Conservation (phyloP, 305 asterid genomes). For the Fraxinus paxiana region DNA sequence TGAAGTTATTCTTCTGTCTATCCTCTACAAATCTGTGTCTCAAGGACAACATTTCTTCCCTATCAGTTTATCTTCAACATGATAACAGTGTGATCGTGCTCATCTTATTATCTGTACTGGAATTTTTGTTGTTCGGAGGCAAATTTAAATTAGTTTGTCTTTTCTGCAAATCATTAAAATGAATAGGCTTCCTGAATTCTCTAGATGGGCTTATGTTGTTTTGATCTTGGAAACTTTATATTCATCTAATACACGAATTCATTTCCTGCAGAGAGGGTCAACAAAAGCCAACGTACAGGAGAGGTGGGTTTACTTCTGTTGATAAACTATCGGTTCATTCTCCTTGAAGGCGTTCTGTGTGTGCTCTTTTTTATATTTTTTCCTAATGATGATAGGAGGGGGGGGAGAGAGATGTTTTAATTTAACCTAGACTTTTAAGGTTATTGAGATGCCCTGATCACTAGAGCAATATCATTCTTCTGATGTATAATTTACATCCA, state of each 20-base stretch:
- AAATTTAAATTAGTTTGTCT: background rate
- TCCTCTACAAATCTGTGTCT: background rate
- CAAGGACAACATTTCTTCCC: background rate
- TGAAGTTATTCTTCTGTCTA: background rate
- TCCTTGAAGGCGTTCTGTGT: constrained; percentile 8
- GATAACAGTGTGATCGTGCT: background rate
- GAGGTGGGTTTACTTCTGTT: constrained; percentile 37
- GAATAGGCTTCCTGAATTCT: constrained; percentile 8
- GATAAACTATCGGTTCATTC: background rate
- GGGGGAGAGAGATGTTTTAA: background rate
- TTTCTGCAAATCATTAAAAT: background rate
- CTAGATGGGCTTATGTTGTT: background rate
- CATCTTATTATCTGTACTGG: background rate
- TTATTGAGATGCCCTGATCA: background rate
- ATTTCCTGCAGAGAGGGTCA: constrained; percentile 56
- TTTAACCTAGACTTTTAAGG: background rate
- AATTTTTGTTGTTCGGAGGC: background rate
- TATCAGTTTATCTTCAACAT: background rate
- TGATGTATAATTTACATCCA: background rate
- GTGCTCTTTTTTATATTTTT: constrained; percentile 1
- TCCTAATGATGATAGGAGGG: too few relatives aligned
- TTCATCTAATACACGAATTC: constrained; percentile 29
- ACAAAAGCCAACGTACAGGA: constrained; percentile 44
- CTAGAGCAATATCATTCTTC: background rate
- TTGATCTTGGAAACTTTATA: background rate